Evolutionary conservation across 2,329 filamentous ascomycete genomes (phyloP).

Genomic region (Alternaria solani): DNA sequence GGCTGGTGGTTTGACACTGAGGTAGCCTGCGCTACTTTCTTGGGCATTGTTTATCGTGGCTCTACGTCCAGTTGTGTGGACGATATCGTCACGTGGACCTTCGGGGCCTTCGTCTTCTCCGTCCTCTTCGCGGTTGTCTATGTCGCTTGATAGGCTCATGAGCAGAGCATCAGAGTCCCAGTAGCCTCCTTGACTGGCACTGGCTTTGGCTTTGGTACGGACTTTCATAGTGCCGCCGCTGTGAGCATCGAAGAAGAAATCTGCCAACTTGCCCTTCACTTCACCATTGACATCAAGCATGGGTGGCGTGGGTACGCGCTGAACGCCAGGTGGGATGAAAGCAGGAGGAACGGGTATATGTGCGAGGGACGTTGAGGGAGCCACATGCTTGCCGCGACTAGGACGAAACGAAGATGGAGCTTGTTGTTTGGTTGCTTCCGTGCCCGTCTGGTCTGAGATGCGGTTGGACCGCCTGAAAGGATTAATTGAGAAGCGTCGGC

Average conservation of each 20-base stretch:
- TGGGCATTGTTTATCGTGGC: neutral
- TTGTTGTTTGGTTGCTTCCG: conserved; percentile 18
- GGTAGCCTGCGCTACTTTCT: conserved; percentile 12
- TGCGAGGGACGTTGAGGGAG: conserved; percentile 10
- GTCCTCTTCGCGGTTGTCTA: conserved; percentile 16
- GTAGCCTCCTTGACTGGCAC: conserved; percentile 26
- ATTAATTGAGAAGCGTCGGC: conserved; percentile 22
- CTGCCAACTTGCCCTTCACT: conserved; percentile 40
- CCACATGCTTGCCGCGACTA: neutral
- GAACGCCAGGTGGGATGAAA: conserved; percentile 39
- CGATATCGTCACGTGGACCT: conserved; percentile 10
- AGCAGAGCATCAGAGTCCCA: conserved; percentile 50
- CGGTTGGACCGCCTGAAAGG: conserved; percentile 31
- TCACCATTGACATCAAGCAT: conserved; percentile 32
- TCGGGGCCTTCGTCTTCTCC: conserved; percentile 36
- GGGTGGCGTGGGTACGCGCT: conserved; percentile 40
- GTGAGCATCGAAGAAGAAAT: conserved; percentile 46
- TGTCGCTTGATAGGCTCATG: conserved; percentile 40
- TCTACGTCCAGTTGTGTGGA: conserved; percentile 5
- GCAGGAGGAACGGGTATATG: conserved; percentile 31
- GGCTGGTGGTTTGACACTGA: conserved; percentile 14
- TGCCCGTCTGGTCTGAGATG: conserved; percentile 13
- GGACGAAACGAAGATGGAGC: neutral
- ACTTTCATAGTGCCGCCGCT: conserved; percentile 7
- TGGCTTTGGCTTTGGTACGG: conserved; percentile 12